phyloP scores from a whole-genome alignment of 257 asterid genomes.

The Fraxinus americana region DNA sequence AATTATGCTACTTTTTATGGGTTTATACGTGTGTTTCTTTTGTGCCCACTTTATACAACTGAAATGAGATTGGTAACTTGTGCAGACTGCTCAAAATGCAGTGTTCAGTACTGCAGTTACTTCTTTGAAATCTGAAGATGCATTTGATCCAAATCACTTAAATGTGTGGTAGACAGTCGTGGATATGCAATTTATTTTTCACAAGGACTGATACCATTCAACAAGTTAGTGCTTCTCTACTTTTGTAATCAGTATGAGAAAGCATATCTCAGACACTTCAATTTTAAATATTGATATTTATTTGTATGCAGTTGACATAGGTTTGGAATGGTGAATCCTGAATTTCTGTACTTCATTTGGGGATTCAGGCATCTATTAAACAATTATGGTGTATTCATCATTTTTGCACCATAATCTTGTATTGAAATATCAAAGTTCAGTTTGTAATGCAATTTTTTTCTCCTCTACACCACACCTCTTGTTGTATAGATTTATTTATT shows the following conservation, averaged over 20 bases:
- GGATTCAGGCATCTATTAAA: conserved; percentile 34
- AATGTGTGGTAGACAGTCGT: conserved; percentile 73
- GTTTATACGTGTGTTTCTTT: not conserved
- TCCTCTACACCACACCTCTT: too few relatives aligned
- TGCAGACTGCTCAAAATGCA: conserved; percentile 86
- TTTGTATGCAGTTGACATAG: conserved; percentile 39
- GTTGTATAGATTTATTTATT: too few relatives aligned
- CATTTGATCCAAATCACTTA: conserved; percentile 87
- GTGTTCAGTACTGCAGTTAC: conserved; percentile 90
- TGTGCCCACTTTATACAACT: not conserved
- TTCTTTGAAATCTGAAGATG: conserved; percentile 80
- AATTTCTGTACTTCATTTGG: conserved; percentile 90
- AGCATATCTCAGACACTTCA: conserved; percentile 1
- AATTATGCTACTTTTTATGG: not conserved
- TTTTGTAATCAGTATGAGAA: not conserved
- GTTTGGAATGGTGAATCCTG: conserved; percentile 68
- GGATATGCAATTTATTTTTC: conserved; percentile 90
- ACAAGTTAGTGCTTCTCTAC: conserved; percentile 59
- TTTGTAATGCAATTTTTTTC: too few relatives aligned
- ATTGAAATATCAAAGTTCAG: too few relatives aligned
- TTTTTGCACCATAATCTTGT: not conserved
- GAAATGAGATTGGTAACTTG: conserved; percentile 18
- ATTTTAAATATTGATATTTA: conserved; percentile 6
- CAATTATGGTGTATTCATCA: not conserved
- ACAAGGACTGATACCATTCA: conserved; percentile 78